phyloP scores from a whole-genome alignment of 257 asterid genomes.

The Pogostemon cablin region DNA sequence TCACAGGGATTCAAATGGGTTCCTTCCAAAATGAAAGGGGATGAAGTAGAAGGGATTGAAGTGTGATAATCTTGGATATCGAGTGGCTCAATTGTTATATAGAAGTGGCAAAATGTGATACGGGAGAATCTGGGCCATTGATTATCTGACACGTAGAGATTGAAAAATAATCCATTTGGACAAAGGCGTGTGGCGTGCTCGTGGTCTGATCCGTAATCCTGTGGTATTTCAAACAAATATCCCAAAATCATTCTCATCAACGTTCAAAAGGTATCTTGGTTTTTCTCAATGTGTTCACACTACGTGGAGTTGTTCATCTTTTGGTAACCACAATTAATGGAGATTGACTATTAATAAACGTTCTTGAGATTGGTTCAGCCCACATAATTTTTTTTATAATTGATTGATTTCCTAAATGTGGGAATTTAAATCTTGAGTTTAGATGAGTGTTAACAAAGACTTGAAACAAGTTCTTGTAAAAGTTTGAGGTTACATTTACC shows the following conservation, averaged over 20 bases:
- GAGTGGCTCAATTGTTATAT: conserved; percentile 26
- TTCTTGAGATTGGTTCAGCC: no score
- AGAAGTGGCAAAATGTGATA: conserved; percentile 26
- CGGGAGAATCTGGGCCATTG: conserved; percentile 17
- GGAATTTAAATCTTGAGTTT: no score
- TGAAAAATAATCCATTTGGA: conserved; percentile 39
- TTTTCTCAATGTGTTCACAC: conserved; percentile 36
- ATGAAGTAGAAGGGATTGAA: not conserved
- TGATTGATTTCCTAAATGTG: no score
- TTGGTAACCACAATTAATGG: not conserved
- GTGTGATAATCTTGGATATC: conserved; percentile 19
- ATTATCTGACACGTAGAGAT: conserved; percentile 22
- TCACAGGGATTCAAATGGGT: not conserved
- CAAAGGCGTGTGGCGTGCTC: conserved; percentile 47
- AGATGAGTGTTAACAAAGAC: no score
- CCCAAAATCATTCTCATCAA: conserved; percentile 21
- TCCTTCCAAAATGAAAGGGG: not conserved
- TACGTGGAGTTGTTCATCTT: conserved; percentile 16
- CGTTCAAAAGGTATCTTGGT: conserved; percentile 31
- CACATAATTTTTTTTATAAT: no score
- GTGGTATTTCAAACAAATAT: conserved; percentile 31
- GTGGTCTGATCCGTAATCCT: conserved; percentile 36
- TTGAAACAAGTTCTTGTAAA: no score
- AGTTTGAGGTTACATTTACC: not conserved
- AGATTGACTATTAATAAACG: not conserved